Base-by-base conservation (phyloP, 768 basidiomycete genomes). In the Hygrocybe coccinea region DNA sequence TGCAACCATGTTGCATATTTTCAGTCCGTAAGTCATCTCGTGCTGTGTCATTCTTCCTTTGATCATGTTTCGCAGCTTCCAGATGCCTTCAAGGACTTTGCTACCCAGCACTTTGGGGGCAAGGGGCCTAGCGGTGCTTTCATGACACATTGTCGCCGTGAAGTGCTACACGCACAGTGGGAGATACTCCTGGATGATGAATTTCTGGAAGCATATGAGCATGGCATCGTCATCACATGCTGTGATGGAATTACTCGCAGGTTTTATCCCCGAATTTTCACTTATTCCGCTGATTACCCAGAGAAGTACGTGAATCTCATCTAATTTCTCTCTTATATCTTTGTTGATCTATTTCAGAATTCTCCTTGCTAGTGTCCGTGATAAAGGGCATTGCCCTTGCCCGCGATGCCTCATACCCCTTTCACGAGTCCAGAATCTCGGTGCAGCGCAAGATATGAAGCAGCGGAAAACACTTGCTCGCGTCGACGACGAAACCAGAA, bases 1-100 rank as follows among this genome's bases (percentile, higher is more conserved):
- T 50, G 67, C 43, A 57, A 74, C 37, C 74, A 76, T 52, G 12
- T 77, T 3, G 73, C 70, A 0, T 77, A 76, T 60, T 65, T 79
- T 55, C 71, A 73, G 1, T n/a, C n/a, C n/a, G n/a, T n/a, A n/a
- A n/a, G n/a, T n/a, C n/a, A n/a, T n/a, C n/a, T n/a, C n/a, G 65
- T 63, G 24, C 72, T 76, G 59, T 48, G 64, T 54, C 6, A 14
- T 37, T 33, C 25, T 5, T n/a, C 39, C 14, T 19, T 5, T 41
- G 24, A n/a, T n/a, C 1, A 2, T 7, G 38, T 33, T 10, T n/a
- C n/a, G n/a, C n/a, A 55, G 57, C 34, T 50, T 17, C 56, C 56
- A 1, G 56, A 57, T 50, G 29, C 33, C 8, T 44, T 58, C 22
- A 46, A 33, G 14, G 57, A 58, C 19, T 50, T 34, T 14, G 43